Evolutionary conservation across 2,329 filamentous ascomycete genomes (phyloP), one percentile per base, ranked within the genome.

Genomic region (Cordyceps tenuipes): DNA sequence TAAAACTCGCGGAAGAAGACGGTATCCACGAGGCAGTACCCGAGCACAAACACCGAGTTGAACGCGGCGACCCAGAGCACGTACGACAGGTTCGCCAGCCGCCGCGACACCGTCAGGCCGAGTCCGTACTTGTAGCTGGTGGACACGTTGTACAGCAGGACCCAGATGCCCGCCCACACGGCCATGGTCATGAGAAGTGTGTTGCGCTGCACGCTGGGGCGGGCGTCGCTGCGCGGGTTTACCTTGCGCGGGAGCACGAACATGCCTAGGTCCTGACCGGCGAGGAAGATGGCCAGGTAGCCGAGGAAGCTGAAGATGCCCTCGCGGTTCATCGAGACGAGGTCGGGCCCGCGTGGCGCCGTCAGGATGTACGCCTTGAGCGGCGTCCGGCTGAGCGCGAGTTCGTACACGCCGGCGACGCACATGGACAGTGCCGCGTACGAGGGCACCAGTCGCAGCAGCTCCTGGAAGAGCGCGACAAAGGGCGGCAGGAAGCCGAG

Each of bases 301-400:
- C 94, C 94, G 54, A 90, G 75, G 72, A 97, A 96, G 58, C 91
- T 96, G 72, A 93, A 96, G n/a, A 99, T 81, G 0, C 94, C 94
- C 72, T 99, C 94, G 29, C 93, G 83, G 70, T 99, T 99, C 79
- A 91, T 89, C 2, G 90, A 93, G 6, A 99, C 72, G 15, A 96
- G 77, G 67, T 91, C 84, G 0, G 81, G 29, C 5, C 29, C 85
- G 5, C 94, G 85, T 6, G 90, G 90, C 0, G 90, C 91, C 8
- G 89, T 84, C 23, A 99, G 80, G 63, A 97, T 88, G 70, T 86
- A 97, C 9, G 83, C 82, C 68, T 94, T 91, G 34, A 97, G 80
- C n/a, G 78, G 75, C 0, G 91, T 95, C 59, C 79, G 85, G 68
- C 93, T 88, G 9, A 97, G 82, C 1, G 84, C 76, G 8, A 88